Percentiles rank a stretch among this genome's conserved stretches.
phyloP scores from a whole-genome alignment of 768 basidiomycete genomes.

The Amanita jacksonii region DNA sequence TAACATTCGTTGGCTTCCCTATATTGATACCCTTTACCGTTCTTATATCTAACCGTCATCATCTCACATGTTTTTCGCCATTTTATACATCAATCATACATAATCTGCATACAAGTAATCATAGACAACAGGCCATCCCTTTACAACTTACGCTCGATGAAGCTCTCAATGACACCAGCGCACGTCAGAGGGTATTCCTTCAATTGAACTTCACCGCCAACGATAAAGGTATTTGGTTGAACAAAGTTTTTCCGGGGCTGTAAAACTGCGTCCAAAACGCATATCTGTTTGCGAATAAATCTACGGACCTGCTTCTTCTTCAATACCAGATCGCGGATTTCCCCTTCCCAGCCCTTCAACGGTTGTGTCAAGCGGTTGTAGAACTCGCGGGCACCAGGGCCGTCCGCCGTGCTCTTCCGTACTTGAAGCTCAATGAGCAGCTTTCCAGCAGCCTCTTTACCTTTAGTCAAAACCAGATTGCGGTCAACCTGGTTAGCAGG shows the following conservation, averaged over 20 bases:
- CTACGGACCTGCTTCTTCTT: constrained; percentile 58
- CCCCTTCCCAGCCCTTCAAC: constrained; percentile 57
- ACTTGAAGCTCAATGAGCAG: constrained; percentile 77
- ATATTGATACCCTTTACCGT: constrained; percentile 3
- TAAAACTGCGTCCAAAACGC: constrained; percentile 2
- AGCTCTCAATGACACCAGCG: constrained; percentile 71
- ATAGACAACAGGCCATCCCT: constrained; percentile 2
- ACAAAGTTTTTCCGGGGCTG: constrained; percentile 82
- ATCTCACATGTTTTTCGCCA: not conserved
- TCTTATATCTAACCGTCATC: not conserved
- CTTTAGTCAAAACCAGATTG: constrained; percentile 51
- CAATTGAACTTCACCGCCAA: constrained; percentile 57
- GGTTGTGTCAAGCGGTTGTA: constrained; percentile 78
- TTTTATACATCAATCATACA: not conserved
- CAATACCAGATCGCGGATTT: constrained; percentile 69
- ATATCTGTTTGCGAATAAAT: not conserved
- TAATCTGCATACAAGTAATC: constrained; percentile 1
- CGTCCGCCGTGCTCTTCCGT: constrained; percentile 79
- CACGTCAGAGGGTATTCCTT: constrained; percentile 72
- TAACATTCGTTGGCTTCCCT: constrained; percentile 17
- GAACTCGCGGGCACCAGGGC: constrained; percentile 65
- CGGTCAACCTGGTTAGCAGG: constrained; percentile 52
- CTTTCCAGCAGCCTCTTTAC: constrained; percentile 58
- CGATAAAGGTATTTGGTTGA: constrained; percentile 70
- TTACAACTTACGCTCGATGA: constrained; percentile 61